phyloP scores from a whole-genome alignment of 345 rosid genomes.

The Reutealis trisperma region DNA sequence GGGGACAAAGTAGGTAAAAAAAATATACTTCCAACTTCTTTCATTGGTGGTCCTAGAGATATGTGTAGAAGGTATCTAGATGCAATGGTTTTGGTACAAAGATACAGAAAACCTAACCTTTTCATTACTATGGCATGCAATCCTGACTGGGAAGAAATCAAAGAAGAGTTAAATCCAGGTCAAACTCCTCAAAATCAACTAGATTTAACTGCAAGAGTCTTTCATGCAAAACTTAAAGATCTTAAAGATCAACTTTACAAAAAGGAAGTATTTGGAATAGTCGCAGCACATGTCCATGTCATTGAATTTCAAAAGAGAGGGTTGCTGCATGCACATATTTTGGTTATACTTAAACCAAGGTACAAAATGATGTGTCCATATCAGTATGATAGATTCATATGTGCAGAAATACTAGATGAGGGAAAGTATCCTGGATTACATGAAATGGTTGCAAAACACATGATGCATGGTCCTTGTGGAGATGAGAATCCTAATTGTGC shows the following conservation, averaged over 20 bases:
- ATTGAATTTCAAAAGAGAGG: background rate
- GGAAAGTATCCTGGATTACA: background rate
- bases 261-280: background rate
- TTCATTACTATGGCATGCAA: conserved; percentile 2
- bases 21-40: background rate
- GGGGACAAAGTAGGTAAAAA: background rate
- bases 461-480: background rate
- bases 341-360: background rate
- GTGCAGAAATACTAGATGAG: background rate
- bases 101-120: background rate
- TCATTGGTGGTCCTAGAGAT: background rate
- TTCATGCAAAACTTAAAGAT: background rate
- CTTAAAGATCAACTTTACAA: background rate
- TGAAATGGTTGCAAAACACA: background rate
- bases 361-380: background rate
- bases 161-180: background rate
- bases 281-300: background rate
- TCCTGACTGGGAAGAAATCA: background rate
- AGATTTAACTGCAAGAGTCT: background rate
- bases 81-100: background rate
- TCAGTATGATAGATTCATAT: background rate
- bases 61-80: background rate
- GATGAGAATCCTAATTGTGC: background rate
- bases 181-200: background rate
- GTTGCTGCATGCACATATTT: background rate